These are phyloP conservation scores for Stromatinia cepivora DNA, from an alignment of 2,329 filamentous ascomycete species.

Conservation along the genomic window DNA sequence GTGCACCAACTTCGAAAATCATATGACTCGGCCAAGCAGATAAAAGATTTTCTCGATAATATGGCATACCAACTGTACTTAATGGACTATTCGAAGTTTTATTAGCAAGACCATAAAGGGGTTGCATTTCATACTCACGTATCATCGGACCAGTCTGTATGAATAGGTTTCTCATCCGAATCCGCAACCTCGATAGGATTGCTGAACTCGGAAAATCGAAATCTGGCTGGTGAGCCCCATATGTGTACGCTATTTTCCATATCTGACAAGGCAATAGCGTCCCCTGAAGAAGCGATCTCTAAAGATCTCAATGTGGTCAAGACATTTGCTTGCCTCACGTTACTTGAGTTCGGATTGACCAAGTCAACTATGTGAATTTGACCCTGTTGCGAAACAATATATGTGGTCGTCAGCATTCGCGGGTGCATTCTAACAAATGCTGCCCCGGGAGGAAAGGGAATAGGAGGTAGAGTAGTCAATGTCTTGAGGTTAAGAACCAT, in stretches of 20 bases:
- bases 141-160: slow-evolving; percentile 64
- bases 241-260: slow-evolving; percentile 64
- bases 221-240: slow-evolving; percentile 69
- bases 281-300: slow-evolving; percentile 70
- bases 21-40: slow-evolving; percentile 88
- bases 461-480: slow-evolving; percentile 80
- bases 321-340: slow-evolving; percentile 66
- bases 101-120: slow-evolving; percentile 6
- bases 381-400: slow-evolving; percentile 87
- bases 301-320: slow-evolving; percentile 60
- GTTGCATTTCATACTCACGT: slow-evolving; percentile 52
- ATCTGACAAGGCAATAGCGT: slow-evolving; percentile 67
- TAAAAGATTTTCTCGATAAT: slow-evolving; percentile 82
- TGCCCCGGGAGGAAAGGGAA: slow-evolving; percentile 88
- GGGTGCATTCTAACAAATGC: slow-evolving; percentile 97
- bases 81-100: slow-evolving; percentile 58
- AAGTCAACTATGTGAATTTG: slow-evolving; percentile 96
- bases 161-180: slow-evolving; percentile 49
- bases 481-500: slow-evolving; percentile 97
- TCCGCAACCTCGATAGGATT: slow-evolving; percentile 68
- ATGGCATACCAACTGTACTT: slow-evolving; percentile 85
- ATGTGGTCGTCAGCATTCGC: slow-evolving; percentile 89
- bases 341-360: slow-evolving; percentile 71
- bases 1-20: slow-evolving; percentile 81
- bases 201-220: slow-evolving; percentile 70